Conservation (phyloP, 306 rosid genomes). For the Rosa chinensis region DNA sequence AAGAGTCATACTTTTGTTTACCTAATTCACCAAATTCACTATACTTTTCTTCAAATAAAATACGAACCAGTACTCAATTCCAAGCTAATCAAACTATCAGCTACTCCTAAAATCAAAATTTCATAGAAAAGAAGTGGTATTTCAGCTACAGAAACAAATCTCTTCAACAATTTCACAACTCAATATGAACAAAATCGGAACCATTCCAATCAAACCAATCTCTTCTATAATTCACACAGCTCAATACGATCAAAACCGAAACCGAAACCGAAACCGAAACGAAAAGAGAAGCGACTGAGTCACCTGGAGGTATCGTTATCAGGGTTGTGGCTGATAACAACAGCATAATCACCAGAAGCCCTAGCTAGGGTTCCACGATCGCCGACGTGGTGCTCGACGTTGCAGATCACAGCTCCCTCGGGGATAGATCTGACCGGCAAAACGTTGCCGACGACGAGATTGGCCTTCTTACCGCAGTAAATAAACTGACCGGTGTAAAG, state of each 20-base stretch:
- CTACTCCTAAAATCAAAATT: background rate
- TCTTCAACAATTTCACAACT: background rate
- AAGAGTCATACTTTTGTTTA: too few species aligned
- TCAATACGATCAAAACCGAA: background rate
- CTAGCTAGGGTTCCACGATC: constrained; percentile 22
- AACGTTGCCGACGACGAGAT: constrained; percentile 18
- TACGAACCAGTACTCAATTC: too few species aligned
- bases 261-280: background rate
- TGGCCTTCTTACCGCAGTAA: constrained; percentile 25
- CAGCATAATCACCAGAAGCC: constrained; percentile 27
- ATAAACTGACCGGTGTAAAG: constrained; percentile 23
- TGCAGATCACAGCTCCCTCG: constrained; percentile 17
- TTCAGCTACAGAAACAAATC: background rate
- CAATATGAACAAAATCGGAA: background rate
- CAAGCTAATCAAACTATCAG: background rate
- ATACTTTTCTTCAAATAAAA: too few species aligned
- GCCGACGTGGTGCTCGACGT: constrained; percentile 27
- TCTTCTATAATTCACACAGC: background rate
- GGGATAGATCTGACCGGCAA: constrained; percentile 22
- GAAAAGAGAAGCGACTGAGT: background rate
- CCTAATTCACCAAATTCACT: too few species aligned
- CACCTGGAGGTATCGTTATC: constrained; percentile 26
- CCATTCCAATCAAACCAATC: background rate
- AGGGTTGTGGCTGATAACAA: constrained; percentile 25
- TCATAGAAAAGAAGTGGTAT: too few species aligned